These are phyloP conservation scores for Oryza longistaminata DNA, from an alignment of 176 grass and related monocot genomes.

Conservation along the genomic window DNA sequence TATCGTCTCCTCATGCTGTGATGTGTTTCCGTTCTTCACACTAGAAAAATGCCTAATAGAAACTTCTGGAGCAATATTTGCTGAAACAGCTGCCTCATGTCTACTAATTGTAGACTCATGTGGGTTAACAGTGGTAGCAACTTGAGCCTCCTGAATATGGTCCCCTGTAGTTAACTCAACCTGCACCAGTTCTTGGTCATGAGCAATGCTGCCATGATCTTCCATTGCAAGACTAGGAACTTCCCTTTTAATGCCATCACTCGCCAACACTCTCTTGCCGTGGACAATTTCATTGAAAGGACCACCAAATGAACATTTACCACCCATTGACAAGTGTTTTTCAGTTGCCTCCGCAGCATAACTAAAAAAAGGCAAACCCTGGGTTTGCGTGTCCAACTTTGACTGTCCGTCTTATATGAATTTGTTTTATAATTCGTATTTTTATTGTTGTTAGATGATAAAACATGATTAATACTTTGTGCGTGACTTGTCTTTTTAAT, in stretches of 20 bases:
- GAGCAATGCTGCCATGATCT: no score
- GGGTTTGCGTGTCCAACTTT: no score
- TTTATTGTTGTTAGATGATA: no score
- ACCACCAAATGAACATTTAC: conserved; percentile 18
- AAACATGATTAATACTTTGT: no score
- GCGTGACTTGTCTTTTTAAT: no score
- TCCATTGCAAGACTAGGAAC: no score
- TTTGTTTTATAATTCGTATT: no score
- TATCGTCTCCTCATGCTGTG: no score
- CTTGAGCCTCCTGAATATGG: conserved; percentile 9
- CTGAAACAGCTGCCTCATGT: neutral
- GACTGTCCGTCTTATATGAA: no score
- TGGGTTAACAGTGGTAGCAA: neutral
- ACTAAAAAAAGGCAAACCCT: no score
- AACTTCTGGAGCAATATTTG: neutral
- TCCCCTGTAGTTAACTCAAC: conserved; percentile 1
- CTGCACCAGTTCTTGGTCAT: conserved; percentile 10
- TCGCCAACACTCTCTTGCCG: neutral
- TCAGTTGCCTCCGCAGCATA: neutral
- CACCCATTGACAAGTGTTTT: neutral
- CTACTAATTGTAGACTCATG: neutral
- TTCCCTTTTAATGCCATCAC: neutral
- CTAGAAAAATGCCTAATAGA: no score
- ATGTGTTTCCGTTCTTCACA: no score
- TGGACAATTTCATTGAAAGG: neutral